phyloP scores from a whole-genome alignment of 2,329 filamentous ascomycete genomes.

The Cercospora sp. region DNA sequence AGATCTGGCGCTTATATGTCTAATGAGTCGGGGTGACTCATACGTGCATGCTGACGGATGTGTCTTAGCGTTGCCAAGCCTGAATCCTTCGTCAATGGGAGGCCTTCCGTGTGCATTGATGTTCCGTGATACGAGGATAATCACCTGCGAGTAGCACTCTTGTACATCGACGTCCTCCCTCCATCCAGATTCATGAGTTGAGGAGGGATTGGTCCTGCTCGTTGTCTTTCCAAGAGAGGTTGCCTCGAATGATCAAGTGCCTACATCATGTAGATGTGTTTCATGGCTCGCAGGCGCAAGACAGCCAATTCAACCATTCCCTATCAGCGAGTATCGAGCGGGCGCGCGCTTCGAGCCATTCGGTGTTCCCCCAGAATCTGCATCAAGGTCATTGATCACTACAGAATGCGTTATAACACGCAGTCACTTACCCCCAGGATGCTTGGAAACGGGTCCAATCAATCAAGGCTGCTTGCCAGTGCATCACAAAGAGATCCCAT shows the following conservation, averaged over 20 bases:
- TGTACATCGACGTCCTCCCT: neutral
- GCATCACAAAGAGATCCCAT: slow-evolving; percentile 56
- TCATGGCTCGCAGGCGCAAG: neutral
- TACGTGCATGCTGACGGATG: neutral
- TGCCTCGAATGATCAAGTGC: neutral
- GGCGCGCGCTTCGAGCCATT: slow-evolving; percentile 31
- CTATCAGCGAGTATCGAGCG: slow-evolving; percentile 24
- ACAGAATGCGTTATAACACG: neutral
- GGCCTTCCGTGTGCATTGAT: neutral
- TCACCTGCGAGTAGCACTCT: neutral
- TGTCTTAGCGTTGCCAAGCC: neutral
- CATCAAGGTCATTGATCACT: neutral
- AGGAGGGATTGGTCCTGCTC: neutral
- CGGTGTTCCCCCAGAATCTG: slow-evolving; percentile 31
- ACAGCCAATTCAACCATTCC: slow-evolving; percentile 22
- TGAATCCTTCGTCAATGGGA: neutral
- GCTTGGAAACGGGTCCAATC: slow-evolving; percentile 60
- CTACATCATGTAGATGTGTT: neutral
- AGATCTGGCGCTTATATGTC: neutral
- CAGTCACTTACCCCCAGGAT: slow-evolving; percentile 29
- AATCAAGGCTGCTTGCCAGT: slow-evolving; percentile 67
- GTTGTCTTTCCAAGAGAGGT: neutral
- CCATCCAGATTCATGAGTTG: neutral
- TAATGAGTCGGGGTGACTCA: neutral
- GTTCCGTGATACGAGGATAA: neutral